A percentile compares a stretch with the other conserved stretches of the same genome.
Evolutionary conservation across 1,284 basidiomycete genomes (phyloP).

Genomic region (Chondrostereum purpureum): DNA sequence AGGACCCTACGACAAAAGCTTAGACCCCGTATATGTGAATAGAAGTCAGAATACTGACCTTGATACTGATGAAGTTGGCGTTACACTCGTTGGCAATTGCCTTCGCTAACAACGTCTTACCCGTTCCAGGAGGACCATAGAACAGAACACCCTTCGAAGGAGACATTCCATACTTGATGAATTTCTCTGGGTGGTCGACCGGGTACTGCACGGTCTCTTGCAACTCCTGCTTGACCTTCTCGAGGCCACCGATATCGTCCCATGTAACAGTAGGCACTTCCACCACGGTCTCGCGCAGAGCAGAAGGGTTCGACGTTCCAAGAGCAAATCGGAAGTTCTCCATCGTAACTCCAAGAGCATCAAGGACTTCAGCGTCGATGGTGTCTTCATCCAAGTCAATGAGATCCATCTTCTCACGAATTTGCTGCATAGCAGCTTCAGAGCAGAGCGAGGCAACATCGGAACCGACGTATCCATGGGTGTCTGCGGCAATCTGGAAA

Average conservation of each 20-base stretch:
- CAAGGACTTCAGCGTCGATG: constrained; percentile 94
- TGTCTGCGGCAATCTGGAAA: constrained; percentile 89
- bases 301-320: constrained; percentile 93
- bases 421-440: constrained; percentile 98
- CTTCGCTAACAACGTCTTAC: constrained; percentile 94
- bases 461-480: constrained; percentile 98
- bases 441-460: constrained; percentile 96
- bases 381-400: constrained; percentile 93
- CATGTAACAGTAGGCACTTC: constrained; percentile 86
- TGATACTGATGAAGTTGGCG: constrained; percentile 97
- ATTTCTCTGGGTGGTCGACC: constrained; percentile 99
- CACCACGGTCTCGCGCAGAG: constrained; percentile 93
- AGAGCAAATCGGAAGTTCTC: constrained; percentile 98
- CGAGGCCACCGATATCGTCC: constrained; percentile 99
- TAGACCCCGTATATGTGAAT: constrained; percentile 2
- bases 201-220: constrained; percentile 99
- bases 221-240: constrained; percentile 98
- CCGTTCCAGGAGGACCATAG: constrained; percentile 95
- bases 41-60: constrained; percentile 37
- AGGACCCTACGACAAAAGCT: constrained; percentile 59
- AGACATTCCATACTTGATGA: constrained; percentile 99
- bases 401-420: constrained; percentile 96
- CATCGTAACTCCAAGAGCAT: constrained; percentile 95
- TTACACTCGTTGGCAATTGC: constrained; percentile 99
- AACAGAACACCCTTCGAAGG: constrained; percentile 98